phyloP scores from a whole-genome alignment of 1,284 basidiomycete genomes.

The Ceratorhiza oryzae-sativae region DNA sequence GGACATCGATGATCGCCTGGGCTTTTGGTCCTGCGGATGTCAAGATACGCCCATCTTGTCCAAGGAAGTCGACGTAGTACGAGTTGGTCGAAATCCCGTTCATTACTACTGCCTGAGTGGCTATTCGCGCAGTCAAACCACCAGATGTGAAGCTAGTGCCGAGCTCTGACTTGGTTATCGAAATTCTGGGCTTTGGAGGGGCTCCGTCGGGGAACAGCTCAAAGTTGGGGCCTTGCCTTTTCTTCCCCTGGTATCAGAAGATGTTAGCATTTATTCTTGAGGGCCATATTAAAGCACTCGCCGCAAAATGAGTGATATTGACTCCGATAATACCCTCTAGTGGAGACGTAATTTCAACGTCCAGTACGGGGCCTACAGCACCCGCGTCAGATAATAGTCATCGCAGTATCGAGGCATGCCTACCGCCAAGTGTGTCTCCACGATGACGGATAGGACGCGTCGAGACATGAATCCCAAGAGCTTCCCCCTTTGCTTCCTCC shows the following conservation, averaged over 20 bases:
- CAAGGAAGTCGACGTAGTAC: constrained; percentile 44
- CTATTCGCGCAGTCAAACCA: constrained; percentile 56
- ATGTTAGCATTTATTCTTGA: neutral
- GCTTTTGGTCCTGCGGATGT: constrained; percentile 66
- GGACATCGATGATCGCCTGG: constrained; percentile 70
- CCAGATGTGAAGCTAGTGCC: constrained; percentile 53
- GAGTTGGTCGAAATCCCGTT: constrained; percentile 46
- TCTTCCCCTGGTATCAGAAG: constrained; percentile 43
- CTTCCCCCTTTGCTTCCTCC: constrained; percentile 54
- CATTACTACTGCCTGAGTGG: constrained; percentile 47
- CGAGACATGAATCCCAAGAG: constrained; percentile 66
- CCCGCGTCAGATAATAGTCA: constrained; percentile 21
- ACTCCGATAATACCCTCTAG: constrained; percentile 71
- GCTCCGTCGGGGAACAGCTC: constrained; percentile 68
- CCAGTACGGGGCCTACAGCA: constrained; percentile 59
- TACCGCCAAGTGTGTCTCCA: constrained; percentile 72
- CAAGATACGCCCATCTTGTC: constrained; percentile 34
- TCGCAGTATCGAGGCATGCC: constrained; percentile 46
- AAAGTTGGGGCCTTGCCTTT: constrained; percentile 56
- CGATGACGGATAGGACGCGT: constrained; percentile 70
- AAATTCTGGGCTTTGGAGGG: constrained; percentile 56
- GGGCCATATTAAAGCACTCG: constrained; percentile 26
- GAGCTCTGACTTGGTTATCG: constrained; percentile 51
- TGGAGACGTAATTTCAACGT: constrained; percentile 67
- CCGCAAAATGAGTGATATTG: constrained; percentile 66